These are phyloP conservation scores for Collybia sordida DNA, from an alignment of 768 basidiomycete species.

Conservation along the genomic window DNA sequence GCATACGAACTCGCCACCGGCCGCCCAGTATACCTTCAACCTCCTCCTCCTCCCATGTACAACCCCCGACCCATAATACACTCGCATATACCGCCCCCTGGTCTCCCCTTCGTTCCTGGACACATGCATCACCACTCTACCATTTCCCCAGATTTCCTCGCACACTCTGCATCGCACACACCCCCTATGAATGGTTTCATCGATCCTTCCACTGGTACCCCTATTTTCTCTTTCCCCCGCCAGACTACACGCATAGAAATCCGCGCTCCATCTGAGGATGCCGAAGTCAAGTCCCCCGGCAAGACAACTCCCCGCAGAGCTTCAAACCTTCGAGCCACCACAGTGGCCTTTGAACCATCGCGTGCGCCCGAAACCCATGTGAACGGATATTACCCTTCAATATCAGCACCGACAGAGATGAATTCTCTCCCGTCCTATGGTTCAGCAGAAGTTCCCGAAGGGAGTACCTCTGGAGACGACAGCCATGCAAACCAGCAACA, in stretches of 20 bases:
- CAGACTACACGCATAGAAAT: conserved; percentile 75
- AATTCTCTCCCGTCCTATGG: conserved; percentile 21
- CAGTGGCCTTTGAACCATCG: conserved; percentile 50
- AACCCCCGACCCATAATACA: conserved; percentile 68
- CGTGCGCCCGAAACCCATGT: conserved; percentile 21
- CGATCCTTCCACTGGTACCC: conserved; percentile 62
- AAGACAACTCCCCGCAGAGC: conserved; percentile 28
- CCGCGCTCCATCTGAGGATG: conserved; percentile 48
- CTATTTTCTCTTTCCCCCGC: conserved; percentile 76
- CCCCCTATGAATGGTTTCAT: conserved; percentile 64
- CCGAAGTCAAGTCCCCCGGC: conserved; percentile 23
- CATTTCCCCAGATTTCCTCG: conserved; percentile 62
- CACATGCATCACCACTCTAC: conserved; percentile 63
- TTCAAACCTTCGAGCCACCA: conserved; percentile 49
- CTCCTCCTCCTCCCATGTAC: conserved; percentile 59
- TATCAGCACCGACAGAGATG: conserved; percentile 8
- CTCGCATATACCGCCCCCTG: conserved; percentile 48
- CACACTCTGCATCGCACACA: conserved; percentile 51
- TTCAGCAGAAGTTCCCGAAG: conserved; percentile 32
- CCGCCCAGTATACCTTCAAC: conserved; percentile 71
- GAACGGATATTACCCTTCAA: conserved; percentile 15
- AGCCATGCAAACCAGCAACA: conserved; percentile 8
- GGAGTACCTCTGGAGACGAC: conserved; percentile 12
- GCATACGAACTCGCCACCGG: conserved; percentile 84
- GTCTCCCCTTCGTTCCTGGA: conserved; percentile 52